Evolutionary conservation across 257 asterid species (phyloP), one percentile per base, ranked within the genome.

Genomic region (Dorcoceras hygrometricum): DNA sequence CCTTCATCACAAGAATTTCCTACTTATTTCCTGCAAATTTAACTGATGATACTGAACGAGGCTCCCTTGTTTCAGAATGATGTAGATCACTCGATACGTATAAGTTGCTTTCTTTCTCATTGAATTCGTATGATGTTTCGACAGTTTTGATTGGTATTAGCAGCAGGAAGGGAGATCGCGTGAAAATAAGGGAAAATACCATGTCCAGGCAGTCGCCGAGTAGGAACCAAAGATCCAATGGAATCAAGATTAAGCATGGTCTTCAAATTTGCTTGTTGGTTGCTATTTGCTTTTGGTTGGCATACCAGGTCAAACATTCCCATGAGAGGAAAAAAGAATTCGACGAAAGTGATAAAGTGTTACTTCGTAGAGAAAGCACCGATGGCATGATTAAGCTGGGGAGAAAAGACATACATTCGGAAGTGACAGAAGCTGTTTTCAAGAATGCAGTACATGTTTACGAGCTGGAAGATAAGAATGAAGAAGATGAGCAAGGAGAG

Each of bases 251-350:
- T 50, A 88, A 81, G 75, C 86, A 88, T 71, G 79, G 78, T 36
- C 73, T 94, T 70, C 97, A 90, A 73, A 67, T 85, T 65, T 85
- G 95, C 78, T 79, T 90, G 84, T 81, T 94, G 77, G 78, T 90
- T 57, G 96, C 90, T 66, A 82, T 90, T 69, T 90, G 95, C 84
- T 84, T 90, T 79, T 94, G 99, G 99, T 74, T 94, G 80, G 59
- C 90, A 75, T 94, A 87, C 92, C 97, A 94, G 83, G 84, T 90
- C 77, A 90, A 90, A 65, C 99, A 74, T 79, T 90, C 96, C 67
- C 95, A 84, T 72, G 88, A 88, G 69, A 85, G 83, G 80, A 87
- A 82, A 80, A 85, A 80, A 62, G 89, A 88, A 71, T 86, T 86
- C 51, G 89, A 83, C 25, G 91, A 90, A 74, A 69, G 66, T 51